phyloP scores from a whole-genome alignment of 1,284 basidiomycete genomes.

The Pseudozyma pruni region DNA sequence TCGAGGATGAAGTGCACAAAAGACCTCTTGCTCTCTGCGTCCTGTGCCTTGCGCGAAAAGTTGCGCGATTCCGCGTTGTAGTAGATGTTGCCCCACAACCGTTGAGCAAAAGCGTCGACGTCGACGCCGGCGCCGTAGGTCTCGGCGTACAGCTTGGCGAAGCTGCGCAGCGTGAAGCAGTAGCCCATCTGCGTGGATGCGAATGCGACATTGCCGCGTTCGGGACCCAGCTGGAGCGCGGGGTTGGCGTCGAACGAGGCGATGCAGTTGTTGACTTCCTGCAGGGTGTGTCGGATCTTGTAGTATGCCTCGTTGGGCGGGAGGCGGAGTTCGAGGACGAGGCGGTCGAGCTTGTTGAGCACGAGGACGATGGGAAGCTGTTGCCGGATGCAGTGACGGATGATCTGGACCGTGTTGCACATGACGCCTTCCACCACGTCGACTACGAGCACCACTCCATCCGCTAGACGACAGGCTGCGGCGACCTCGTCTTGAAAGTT shows the following conservation, averaged over 20 bases:
- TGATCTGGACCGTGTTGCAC: slow-evolving; percentile 58
- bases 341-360: slow-evolving; percentile 96
- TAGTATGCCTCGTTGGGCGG: slow-evolving; percentile 97
- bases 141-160: slow-evolving; percentile 95
- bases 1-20: slow-evolving; percentile 98
- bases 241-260: slow-evolving; percentile 90
- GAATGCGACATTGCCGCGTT: slow-evolving; percentile 95
- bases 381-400: slow-evolving; percentile 64
- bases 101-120: slow-evolving; percentile 75
- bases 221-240: slow-evolving; percentile 86
- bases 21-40: slow-evolving; percentile 82
- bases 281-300: slow-evolving; percentile 98
- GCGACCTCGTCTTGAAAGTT: slow-evolving; percentile 97
- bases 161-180: slow-evolving; percentile 94
- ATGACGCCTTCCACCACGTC: slow-evolving; percentile 67
- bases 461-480: slow-evolving; percentile 84
- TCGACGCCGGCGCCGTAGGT: slow-evolving; percentile 75
- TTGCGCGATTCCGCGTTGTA: slow-evolving; percentile 83
- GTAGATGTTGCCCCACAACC: slow-evolving; percentile 99
- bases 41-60: slow-evolving; percentile 84
- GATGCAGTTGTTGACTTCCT: slow-evolving; percentile 86
- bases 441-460: slow-evolving; percentile 87
- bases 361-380: slow-evolving; percentile 90
- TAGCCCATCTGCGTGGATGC: slow-evolving; percentile 96
- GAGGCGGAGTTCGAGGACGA: slow-evolving; percentile 94